A percentile compares a stretch with the other conserved stretches of the same genome.
phyloP scores from a whole-genome alignment of 805 yeast species.

The Saitoella complicata region DNA sequence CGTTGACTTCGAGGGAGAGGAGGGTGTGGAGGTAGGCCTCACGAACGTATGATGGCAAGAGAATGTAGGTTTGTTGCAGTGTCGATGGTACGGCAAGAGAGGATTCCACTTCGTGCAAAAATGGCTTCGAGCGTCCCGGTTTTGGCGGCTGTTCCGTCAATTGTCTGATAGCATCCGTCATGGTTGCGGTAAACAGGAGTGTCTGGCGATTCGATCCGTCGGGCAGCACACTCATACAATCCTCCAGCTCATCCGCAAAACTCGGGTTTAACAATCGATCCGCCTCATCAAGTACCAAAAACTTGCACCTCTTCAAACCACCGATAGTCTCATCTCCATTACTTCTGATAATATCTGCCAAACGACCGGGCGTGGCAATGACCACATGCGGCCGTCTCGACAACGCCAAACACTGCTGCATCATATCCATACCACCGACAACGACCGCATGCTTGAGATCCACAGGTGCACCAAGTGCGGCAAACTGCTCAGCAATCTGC shows the following conservation, averaged over 20 bases:
- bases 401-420: constrained; percentile 69
- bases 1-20: constrained; percentile 44
- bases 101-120: constrained; percentile 65
- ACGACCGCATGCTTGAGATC: constrained; percentile 68
- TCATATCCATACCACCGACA: constrained; percentile 91
- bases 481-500: constrained; percentile 92
- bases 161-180: constrained; percentile 78
- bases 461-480: constrained; percentile 81
- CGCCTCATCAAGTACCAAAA: constrained; percentile 86
- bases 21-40: constrained; percentile 71
- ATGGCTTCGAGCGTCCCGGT: constrained; percentile 39
- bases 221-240: constrained; percentile 61
- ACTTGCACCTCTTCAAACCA: constrained; percentile 65
- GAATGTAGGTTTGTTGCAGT: constrained; percentile 45
- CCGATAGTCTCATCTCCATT: constrained; percentile 78
- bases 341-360: constrained; percentile 77
- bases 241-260: constrained; percentile 60
- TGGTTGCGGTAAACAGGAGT: constrained; percentile 83
- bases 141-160: constrained; percentile 48
- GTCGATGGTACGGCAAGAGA: constrained; percentile 63
- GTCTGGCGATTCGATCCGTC: constrained; percentile 65
- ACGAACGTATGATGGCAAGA: constrained; percentile 76
- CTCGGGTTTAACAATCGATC: constrained; percentile 76
- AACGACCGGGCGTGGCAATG: constrained; percentile 91
- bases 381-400: constrained; percentile 83